A percentile compares a stretch with the other conserved stretches of the same genome.
phyloP scores from a whole-genome alignment of 148 eudicot genomes.

The Tetragonia tetragonoides region DNA sequence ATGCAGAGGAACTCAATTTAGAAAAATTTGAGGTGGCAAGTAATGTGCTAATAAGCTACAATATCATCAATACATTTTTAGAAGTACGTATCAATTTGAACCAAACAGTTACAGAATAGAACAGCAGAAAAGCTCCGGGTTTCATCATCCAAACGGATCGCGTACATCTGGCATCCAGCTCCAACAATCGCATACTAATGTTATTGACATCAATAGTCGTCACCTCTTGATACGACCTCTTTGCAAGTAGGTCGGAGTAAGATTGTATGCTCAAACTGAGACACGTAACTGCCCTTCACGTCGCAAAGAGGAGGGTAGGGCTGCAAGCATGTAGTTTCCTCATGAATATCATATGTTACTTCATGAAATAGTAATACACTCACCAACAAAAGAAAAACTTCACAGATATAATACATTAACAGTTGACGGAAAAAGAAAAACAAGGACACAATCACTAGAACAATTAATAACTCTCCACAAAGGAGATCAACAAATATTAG shows the following conservation, averaged over 20 bases:
- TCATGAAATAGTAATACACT: not conserved
- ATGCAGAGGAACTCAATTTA: not conserved
- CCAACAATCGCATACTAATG: too few relatives aligned
- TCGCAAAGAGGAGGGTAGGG: conserved; percentile 97
- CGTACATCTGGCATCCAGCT: conserved; percentile 6
- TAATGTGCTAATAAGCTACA: not conserved
- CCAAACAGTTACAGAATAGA: not conserved
- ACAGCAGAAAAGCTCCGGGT: not conserved
- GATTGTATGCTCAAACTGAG: conserved; percentile 96
- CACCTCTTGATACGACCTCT: conserved; percentile 95
- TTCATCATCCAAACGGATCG: not conserved
- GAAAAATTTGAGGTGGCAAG: not conserved
- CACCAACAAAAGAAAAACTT: not conserved
- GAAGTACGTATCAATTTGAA: not conserved
- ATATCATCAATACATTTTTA: not conserved
- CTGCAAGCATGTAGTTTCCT: conserved; percentile 40
- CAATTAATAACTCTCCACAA: not conserved
- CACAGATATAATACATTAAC: not conserved
- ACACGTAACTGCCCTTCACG: conserved; percentile 87
- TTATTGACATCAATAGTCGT: conserved; percentile 56
- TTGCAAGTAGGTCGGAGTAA: conserved; percentile 98
- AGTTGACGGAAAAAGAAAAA: too few relatives aligned
- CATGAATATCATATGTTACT: conserved; percentile 5
- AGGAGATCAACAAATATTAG: not conserved
- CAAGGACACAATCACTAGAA: not conserved